A percentile compares a stretch with the other conserved stretches of the same genome.
These are phyloP conservation scores for Prunus campanulata DNA, from an alignment of 306 rosid genomes.

Conservation along the genomic window DNA sequence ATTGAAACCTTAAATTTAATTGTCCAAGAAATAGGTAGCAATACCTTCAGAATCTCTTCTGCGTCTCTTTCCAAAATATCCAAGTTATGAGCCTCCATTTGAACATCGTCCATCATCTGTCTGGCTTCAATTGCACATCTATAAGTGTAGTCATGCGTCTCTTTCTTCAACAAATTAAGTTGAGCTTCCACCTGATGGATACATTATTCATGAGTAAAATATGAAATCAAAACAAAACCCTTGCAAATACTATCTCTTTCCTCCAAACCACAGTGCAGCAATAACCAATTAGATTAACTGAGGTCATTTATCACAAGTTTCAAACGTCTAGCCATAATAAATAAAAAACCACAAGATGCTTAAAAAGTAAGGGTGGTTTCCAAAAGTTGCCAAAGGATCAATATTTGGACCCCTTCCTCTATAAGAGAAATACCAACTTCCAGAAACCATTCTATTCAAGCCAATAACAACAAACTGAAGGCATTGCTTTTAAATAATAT, in stretches of 20 bases:
- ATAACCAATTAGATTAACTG: neutral
- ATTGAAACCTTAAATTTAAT: neutral
- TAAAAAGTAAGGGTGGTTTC: neutral
- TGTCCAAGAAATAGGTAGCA: neutral
- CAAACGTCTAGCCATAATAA: neutral
- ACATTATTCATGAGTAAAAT: conserved; percentile 4
- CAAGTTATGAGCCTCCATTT: conserved; percentile 48
- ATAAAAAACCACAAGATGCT: neutral
- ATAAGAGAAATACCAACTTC: neutral
- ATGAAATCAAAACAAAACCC: neutral
- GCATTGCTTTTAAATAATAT: neutral
- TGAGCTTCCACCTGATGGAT: conserved; percentile 60
- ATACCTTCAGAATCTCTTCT: conserved; percentile 66
- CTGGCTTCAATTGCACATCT: conserved; percentile 54
- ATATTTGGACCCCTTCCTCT: neutral
- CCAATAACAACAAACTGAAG: neutral
- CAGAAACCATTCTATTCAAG: neutral
- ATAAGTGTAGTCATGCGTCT: conserved; percentile 45
- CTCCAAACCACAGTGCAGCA: neutral
- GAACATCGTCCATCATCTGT: conserved; percentile 55
- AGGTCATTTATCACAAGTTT: neutral
- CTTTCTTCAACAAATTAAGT: conserved; percentile 48
- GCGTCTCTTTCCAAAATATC: conserved; percentile 67
- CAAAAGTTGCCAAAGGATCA: neutral
- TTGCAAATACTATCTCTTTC: neutral